Conservation (phyloP, 2,329 filamentous ascomycete genomes). For the Bipolaris gigantea region DNA sequence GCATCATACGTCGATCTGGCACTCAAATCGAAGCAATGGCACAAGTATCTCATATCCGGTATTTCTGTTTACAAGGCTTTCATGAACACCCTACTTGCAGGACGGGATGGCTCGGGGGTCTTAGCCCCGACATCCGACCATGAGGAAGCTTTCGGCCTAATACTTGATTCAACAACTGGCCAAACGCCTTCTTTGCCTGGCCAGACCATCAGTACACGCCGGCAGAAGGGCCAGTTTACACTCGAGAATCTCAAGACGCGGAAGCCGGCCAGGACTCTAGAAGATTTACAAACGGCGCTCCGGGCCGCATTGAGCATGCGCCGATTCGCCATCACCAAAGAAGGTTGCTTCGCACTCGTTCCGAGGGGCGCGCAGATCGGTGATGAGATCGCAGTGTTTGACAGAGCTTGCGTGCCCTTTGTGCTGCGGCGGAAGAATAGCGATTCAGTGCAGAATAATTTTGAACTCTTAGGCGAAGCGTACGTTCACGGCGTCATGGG, state of each 20-base stretch:
- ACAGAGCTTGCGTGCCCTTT: slow-evolving; percentile 26
- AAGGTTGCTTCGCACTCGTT: slow-evolving; percentile 28
- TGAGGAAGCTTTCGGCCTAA: slow-evolving; percentile 27
- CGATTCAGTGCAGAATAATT: neutral
- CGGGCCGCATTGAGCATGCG: slow-evolving; percentile 23
- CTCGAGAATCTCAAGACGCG: slow-evolving; percentile 22
- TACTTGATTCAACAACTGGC: slow-evolving; percentile 22
- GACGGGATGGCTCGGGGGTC: slow-evolving; percentile 20
- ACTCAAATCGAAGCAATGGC: neutral
- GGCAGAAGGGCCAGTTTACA: slow-evolving; percentile 25
- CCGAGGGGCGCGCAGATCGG: slow-evolving; percentile 19
- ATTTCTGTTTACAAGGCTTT: slow-evolving; percentile 27
- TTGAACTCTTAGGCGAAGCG: slow-evolving; percentile 25
- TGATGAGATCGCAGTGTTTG: slow-evolving; percentile 24
- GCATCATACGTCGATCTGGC: slow-evolving; percentile 15
- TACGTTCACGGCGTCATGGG: slow-evolving; percentile 32
- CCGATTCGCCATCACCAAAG: slow-evolving; percentile 25
- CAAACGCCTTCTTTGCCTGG: slow-evolving; percentile 20
- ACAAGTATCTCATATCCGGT: slow-evolving; percentile 8
- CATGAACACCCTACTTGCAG: slow-evolving; percentile 24
- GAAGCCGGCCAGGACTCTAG: slow-evolving; percentile 17
- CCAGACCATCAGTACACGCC: slow-evolving; percentile 24
- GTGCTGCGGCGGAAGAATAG: slow-evolving; percentile 9
- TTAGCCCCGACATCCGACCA: slow-evolving; percentile 19
- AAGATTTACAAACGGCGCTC: slow-evolving; percentile 20